These are phyloP conservation scores for Triangularia setosa DNA, from an alignment of 2,329 filamentous ascomycete genomes.

Conservation along the genomic window DNA sequence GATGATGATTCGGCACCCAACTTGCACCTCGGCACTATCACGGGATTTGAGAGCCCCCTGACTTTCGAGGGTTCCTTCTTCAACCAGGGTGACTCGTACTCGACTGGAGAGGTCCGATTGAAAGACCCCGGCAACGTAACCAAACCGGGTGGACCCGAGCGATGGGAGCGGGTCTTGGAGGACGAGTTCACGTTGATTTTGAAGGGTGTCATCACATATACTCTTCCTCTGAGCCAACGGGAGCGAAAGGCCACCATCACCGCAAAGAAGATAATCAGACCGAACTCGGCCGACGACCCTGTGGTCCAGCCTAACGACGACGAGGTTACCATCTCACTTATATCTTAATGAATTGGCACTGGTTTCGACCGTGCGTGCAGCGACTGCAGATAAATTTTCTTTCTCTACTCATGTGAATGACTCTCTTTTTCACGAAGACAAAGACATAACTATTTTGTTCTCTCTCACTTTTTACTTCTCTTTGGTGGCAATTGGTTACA, in stretches of 20 bases:
- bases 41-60: conserved; percentile 80
- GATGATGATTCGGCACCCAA: conserved; percentile 67
- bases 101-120: conserved; percentile 79
- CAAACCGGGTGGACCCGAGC: conserved; percentile 67
- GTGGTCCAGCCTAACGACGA: conserved; percentile 34
- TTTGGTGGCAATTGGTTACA: background rate
- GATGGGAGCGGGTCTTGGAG: conserved; percentile 87
- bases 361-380: background rate
- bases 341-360: conserved; percentile 1
- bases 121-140: conserved; percentile 83
- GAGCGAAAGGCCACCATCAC: conserved; percentile 58
- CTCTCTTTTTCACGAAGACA: conserved; percentile 2
- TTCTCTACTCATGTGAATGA: background rate
- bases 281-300: conserved; percentile 57
- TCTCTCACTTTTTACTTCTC: background rate
- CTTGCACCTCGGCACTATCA: conserved; percentile 87
- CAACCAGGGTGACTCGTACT: conserved; percentile 65
- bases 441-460: background rate
- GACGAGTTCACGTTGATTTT: conserved; percentile 93
- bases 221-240: conserved; percentile 57
- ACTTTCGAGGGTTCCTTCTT: conserved; percentile 89
- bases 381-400: conserved; percentile 1
- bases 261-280: conserved; percentile 56
- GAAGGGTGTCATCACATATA: conserved; percentile 85
- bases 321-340: conserved; percentile 16